Evolutionary conservation across 2,329 filamentous ascomycete genomes (phyloP).

Genomic region (Fulvia fulva): DNA sequence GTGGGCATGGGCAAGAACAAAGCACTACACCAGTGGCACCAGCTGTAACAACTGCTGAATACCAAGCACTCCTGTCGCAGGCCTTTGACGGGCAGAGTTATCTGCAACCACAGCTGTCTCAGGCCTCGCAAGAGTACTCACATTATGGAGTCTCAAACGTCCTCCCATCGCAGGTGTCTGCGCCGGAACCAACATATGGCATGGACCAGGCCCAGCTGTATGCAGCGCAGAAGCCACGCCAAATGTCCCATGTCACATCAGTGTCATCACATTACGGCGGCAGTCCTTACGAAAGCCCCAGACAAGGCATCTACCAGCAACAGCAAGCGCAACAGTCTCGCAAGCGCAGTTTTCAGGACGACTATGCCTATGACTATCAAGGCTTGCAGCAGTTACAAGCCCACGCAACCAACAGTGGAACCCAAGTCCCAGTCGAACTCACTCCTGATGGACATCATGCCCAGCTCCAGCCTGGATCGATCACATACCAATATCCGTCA

Average conservation of each 20-base stretch:
- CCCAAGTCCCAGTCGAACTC: constrained; percentile 38
- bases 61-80: constrained; percentile 27
- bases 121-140: constrained; percentile 20
- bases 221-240: constrained; percentile 24
- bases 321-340: constrained; percentile 26
- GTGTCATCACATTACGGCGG: constrained; percentile 28
- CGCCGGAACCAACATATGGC: constrained; percentile 26
- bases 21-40: constrained; percentile 15
- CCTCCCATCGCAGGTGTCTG: constrained; percentile 27
- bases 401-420: constrained; percentile 31
- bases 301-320: constrained; percentile 33
- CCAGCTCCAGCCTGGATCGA: constrained; percentile 20
- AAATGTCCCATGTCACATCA: constrained; percentile 16
- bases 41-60: constrained; percentile 23
- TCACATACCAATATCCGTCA: constrained; percentile 20
- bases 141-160: constrained; percentile 29
- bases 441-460: constrained; percentile 31
- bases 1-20: constrained; percentile 36
- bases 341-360: constrained; percentile 44
- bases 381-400: constrained; percentile 37
- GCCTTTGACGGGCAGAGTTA: constrained; percentile 19
- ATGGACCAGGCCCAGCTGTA: constrained; percentile 28
- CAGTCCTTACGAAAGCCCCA: constrained; percentile 29
- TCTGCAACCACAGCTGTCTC: constrained; percentile 15
- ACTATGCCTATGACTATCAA: constrained; percentile 39